These are phyloP conservation scores for Sesbania bispinosa DNA, from an alignment of 306 rosid species.

Conservation along the genomic window DNA sequence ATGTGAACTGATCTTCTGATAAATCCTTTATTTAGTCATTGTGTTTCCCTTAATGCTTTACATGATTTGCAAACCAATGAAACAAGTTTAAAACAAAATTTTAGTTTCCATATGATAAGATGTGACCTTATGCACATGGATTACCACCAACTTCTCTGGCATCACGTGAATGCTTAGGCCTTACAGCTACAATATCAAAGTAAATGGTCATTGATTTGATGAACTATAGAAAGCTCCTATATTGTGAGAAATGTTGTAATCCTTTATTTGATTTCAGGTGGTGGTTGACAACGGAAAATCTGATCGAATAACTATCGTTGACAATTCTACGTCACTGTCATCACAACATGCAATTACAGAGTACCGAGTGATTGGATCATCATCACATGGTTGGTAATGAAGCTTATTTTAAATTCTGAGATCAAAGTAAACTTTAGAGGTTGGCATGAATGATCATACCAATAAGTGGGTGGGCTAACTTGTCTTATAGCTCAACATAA, in stretches of 20 bases:
- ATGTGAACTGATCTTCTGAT: not conserved
- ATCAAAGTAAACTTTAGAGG: not conserved
- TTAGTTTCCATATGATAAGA: not conserved
- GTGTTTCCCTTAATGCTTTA: conserved; percentile 14
- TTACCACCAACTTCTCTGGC: not conserved
- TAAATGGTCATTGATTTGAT: conserved; percentile 8
- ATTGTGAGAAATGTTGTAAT: not conserved
- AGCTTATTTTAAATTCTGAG: conserved; percentile 19
- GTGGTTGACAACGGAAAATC: conserved; percentile 80
- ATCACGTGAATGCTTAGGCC: conserved; percentile 20
- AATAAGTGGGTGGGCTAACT: not conserved
- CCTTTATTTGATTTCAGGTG: conserved; percentile 53
- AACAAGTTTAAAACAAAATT: conserved; percentile 9
- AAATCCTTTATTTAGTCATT: not conserved
- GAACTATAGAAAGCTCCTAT: not conserved
- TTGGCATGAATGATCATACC: not conserved
- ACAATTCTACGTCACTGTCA: conserved; percentile 36
- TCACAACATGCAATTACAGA: conserved; percentile 80
- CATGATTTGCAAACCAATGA: not conserved
- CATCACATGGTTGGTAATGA: conserved; percentile 59
- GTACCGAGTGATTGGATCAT: conserved; percentile 67
- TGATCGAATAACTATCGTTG: conserved; percentile 59
- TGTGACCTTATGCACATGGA: not conserved
- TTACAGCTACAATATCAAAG: conserved; percentile 6
- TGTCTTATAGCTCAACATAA: not conserved